Evolutionary conservation across 306 rosid genomes (phyloP).

Genomic region (Medicago arabica): DNA sequence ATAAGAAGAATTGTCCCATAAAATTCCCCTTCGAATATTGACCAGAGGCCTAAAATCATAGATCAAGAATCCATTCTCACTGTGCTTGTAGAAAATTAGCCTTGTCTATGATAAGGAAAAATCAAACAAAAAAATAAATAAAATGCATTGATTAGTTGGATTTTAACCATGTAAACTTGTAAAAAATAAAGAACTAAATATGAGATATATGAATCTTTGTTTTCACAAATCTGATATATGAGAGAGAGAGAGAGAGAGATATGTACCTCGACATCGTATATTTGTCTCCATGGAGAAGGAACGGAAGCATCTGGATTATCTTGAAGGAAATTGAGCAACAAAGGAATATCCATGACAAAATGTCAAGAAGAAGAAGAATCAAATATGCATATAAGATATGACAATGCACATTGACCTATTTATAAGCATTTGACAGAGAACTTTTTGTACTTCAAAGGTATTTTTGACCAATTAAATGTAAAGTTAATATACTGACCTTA

Average conservation of each 20-base stretch:
- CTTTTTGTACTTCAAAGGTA: too few relatives aligned
- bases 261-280: not conserved
- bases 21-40: not conserved
- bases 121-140: not conserved
- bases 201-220: not conserved
- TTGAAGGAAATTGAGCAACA: not conserved
- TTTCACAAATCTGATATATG: too few relatives aligned
- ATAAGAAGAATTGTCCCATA: not conserved
- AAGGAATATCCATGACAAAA: not conserved
- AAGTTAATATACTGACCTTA: too few relatives aligned
- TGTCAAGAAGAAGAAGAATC: not conserved
- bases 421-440: too few relatives aligned
- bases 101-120: not conserved
- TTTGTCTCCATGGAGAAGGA: not conserved
- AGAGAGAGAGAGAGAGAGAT: too few relatives aligned
- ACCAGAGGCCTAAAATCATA: not conserved
- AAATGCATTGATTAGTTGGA: not conserved
- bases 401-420: not conserved
- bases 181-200: not conserved
- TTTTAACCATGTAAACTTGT: not conserved
- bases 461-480: too few relatives aligned
- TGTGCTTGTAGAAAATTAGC: not conserved
- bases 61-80: not conserved
- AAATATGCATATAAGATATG: not conserved
- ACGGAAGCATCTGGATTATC: not conserved